A percentile compares a stretch with the other conserved stretches of the same genome.
Conservation (phyloP, 2,329 filamentous ascomycete genomes). For the Sporothrix mexicana region DNA sequence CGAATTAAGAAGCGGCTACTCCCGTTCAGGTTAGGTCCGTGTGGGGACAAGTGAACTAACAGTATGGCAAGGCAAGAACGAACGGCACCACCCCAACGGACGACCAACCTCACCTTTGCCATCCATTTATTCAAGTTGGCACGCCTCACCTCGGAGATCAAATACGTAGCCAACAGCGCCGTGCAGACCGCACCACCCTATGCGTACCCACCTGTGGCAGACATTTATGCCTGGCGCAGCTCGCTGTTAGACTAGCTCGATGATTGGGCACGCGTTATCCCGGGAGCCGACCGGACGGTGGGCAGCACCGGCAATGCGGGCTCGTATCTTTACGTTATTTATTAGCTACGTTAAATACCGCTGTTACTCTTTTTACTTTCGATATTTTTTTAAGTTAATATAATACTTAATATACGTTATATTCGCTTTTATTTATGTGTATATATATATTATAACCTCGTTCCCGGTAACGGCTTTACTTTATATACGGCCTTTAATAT, state of each 20-base stretch:
- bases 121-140: constrained; percentile 57
- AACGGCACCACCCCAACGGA: too few species aligned
- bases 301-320: constrained; percentile 2
- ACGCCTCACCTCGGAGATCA: constrained; percentile 62
- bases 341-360: constrained; percentile 50
- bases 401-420: constrained; percentile 32
- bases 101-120: constrained; percentile 38
- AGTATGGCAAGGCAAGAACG: too few species aligned
- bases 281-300: not conserved
- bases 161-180: constrained; percentile 61
- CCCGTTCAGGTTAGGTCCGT: not conserved
- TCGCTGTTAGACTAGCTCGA: constrained; percentile 50
- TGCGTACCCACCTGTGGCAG: constrained; percentile 53
- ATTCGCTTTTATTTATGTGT: constrained; percentile 28
- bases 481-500: constrained; percentile 32
- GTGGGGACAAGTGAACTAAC: too few species aligned
- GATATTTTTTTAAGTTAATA: constrained; percentile 22
- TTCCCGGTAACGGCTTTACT: constrained; percentile 34
- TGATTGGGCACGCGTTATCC: constrained; percentile 45
- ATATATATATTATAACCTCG: constrained; percentile 35
- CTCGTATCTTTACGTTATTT: constrained; percentile 48
- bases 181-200: constrained; percentile 54
- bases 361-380: not conserved
- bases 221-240: constrained; percentile 55
- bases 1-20: not conserved